Conservation (phyloP, 257 asterid genomes). For the Henckelia pumila region DNA sequence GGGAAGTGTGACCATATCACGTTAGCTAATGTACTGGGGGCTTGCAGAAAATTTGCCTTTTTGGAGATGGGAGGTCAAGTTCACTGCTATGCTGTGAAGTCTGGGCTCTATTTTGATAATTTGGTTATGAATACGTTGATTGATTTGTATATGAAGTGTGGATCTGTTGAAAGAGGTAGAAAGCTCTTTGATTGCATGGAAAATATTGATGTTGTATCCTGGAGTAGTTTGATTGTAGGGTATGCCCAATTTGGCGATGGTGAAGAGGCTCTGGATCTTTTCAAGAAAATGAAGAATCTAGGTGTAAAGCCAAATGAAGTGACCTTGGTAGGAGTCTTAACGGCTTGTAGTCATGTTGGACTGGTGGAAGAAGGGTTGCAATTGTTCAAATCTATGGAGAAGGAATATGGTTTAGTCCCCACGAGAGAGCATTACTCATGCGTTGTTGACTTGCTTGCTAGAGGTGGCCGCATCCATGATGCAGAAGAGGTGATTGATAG, state of each 20-base stretch:
- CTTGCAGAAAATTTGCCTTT: conserved; percentile 55
- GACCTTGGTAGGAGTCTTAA: conserved; percentile 67
- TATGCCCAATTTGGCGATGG: conserved; percentile 68
- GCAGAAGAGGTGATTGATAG: conserved; percentile 56
- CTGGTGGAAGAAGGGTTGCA: conserved; percentile 70
- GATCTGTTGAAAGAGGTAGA: conserved; percentile 49
- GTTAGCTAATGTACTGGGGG: conserved; percentile 45
- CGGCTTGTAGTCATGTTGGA: conserved; percentile 81
- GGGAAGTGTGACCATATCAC: conserved; percentile 55
- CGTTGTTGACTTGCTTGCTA: conserved; percentile 66
- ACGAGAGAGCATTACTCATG: conserved; percentile 69
- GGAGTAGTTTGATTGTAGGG: conserved; percentile 74
- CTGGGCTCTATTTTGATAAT: conserved; percentile 44
- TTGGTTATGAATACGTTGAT: conserved; percentile 53
- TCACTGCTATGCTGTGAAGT: conserved; percentile 39
- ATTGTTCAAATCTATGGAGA: conserved; percentile 53
- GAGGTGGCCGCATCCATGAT: conserved; percentile 55
- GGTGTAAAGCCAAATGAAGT: conserved; percentile 65
- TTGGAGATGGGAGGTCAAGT: conserved; percentile 56
- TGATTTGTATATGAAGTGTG: conserved; percentile 77
- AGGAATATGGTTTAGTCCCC: conserved; percentile 48
- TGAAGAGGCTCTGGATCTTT: conserved; percentile 55
- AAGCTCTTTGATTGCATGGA: conserved; percentile 48
- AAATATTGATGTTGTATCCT: conserved; percentile 51
- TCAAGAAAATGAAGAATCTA: conserved; percentile 45